Evolutionary conservation across 177 flowering plant genomes (phyloP).

Genomic region (Vitis hybrid): DNA sequence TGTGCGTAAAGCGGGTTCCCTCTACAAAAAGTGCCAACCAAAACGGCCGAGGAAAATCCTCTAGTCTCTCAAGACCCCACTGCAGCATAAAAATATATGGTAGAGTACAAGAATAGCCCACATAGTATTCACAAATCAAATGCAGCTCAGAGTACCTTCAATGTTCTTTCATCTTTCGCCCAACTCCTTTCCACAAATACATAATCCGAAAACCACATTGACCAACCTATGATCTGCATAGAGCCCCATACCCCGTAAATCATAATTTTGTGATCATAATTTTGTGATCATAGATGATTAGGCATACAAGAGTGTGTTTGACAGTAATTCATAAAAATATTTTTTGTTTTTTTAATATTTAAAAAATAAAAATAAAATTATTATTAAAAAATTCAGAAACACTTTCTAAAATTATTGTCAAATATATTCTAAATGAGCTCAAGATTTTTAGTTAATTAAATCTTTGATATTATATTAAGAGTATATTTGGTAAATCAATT

Average conservation of each 20-base stretch:
- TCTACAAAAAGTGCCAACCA: constrained; percentile 98
- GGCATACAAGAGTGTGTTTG: fast-evolving
- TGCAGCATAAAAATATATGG: constrained; percentile 25
- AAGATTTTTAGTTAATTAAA: fast-evolving
- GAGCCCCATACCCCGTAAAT: too few relatives aligned
- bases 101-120: too few relatives aligned
- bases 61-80: constrained; percentile 66
- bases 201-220: constrained; percentile 95
- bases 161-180: constrained; percentile 84
- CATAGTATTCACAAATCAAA: neutral
- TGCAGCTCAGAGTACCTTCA: constrained; percentile 50
- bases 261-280: too few relatives aligned
- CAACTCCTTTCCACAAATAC: constrained; percentile 90
- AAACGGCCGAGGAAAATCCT: constrained; percentile 79
- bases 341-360: fast-evolving
- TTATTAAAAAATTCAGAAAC: too few relatives aligned
- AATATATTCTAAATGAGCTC: fast-evolving
- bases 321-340: fast-evolving
- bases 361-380: too few relatives aligned
- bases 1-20: constrained; percentile 93
- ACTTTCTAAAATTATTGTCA: too few relatives aligned
- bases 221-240: constrained; percentile 90
- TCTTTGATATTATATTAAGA: too few relatives aligned
- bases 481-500: fast-evolving
- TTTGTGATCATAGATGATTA: too few relatives aligned